phyloP scores from a whole-genome alignment of 768 basidiomycete species.

The Galerina sulciceps region DNA sequence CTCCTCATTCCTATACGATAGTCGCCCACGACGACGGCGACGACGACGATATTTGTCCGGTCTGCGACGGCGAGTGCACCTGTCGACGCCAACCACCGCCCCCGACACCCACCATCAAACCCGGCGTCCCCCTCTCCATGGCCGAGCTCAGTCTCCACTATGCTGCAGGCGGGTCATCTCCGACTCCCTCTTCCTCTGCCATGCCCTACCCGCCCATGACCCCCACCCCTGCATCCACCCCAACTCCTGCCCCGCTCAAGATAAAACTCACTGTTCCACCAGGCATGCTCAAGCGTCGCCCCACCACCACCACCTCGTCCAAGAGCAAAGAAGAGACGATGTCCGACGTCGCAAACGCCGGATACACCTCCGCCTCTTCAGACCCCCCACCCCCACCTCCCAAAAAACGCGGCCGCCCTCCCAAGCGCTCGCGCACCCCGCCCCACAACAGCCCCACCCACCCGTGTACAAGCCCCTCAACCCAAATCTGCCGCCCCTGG shows the following conservation, averaged over 20 bases:
- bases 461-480: slow-evolving; percentile 13
- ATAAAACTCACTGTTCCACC: slow-evolving; percentile 74
- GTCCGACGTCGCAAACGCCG: slow-evolving; percentile 43
- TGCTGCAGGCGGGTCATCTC: slow-evolving; percentile 25
- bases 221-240: slow-evolving; percentile 30
- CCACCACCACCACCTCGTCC: slow-evolving; percentile 23
- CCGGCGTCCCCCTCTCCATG: slow-evolving; percentile 36
- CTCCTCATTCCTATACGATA: slow-evolving; percentile 72
- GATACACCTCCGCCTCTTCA: slow-evolving; percentile 27
- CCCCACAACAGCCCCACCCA: slow-evolving; percentile 8
- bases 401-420: slow-evolving; percentile 62
- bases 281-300: slow-evolving; percentile 50
- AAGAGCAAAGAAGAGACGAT: slow-evolving; percentile 36
- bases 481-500: slow-evolving; percentile 20
- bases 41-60: slow-evolving; percentile 86
- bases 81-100: slow-evolving; percentile 49
- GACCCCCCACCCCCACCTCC: slow-evolving; percentile 24
- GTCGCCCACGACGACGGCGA: slow-evolving; percentile 66
- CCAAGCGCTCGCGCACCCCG: slow-evolving; percentile 36
- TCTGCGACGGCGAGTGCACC: slow-evolving; percentile 90
- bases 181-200: slow-evolving; percentile 19
- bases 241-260: slow-evolving; percentile 54
- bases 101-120: slow-evolving; percentile 17
- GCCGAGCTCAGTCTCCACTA: slow-evolving; percentile 40
- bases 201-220: slow-evolving; percentile 35